A percentile compares a stretch with the other conserved stretches of the same genome.
These are phyloP conservation scores for Saccharomyces paradoxus DNA, from an alignment of 805 yeast species.

Conservation along the genomic window DNA sequence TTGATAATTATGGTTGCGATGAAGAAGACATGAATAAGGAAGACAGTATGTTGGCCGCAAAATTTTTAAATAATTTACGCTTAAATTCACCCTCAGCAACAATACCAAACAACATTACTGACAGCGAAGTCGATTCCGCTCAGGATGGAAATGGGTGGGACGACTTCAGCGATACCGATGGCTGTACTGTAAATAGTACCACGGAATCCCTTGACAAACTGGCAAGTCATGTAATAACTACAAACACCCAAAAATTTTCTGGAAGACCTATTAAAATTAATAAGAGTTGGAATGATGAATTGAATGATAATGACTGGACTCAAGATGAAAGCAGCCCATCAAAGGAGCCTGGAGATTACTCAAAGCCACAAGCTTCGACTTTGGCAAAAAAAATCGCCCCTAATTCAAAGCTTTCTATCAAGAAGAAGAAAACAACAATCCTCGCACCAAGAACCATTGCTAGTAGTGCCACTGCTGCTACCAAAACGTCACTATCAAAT, in stretches of 20 bases:
- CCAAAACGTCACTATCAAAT: background rate
- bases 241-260: background rate
- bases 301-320: slow-evolving; percentile 7
- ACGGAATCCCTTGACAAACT: background rate
- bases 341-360: background rate
- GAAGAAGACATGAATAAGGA: slow-evolving; percentile 5
- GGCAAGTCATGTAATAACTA: background rate
- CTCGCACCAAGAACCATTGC: background rate
- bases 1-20: slow-evolving; percentile 13
- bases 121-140: slow-evolving; percentile 10
- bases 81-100: background rate
- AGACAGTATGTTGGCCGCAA: slow-evolving; percentile 11
- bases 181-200: background rate
- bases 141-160: slow-evolving; percentile 30
- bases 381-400: background rate
- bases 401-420: background rate
- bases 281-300: slow-evolving; percentile 20
- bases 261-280: slow-evolving; percentile 9
- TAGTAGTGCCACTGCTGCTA: background rate
- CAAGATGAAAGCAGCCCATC: background rate
- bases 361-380: background rate
- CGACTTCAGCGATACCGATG: slow-evolving; percentile 6
- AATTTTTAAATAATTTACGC: slow-evolving; percentile 17
- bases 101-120: background rate
- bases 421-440: background rate